A percentile compares a stretch with the other conserved stretches of the same genome.
phyloP scores from a whole-genome alignment of 2,329 filamentous ascomycete species.

The Bipolaris gigantea region DNA sequence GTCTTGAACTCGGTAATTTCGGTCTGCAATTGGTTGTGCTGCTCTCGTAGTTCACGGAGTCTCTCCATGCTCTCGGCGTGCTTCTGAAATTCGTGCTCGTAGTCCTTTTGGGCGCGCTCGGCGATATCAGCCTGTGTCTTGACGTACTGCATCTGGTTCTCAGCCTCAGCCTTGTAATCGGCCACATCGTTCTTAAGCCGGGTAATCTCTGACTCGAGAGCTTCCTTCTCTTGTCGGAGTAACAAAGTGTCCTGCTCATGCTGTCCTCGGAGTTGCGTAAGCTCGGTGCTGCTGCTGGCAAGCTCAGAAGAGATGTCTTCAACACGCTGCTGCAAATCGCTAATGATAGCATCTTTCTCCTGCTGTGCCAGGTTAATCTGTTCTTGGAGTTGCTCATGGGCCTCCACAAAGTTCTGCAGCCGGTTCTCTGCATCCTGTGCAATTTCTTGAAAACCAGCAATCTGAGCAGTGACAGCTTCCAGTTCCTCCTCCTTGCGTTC shows the following conservation, averaged over 20 bases:
- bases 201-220: conserved; percentile 75
- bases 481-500: conserved; percentile 80
- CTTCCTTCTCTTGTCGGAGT: conserved; percentile 81
- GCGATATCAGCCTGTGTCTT: conserved; percentile 93
- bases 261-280: conserved; percentile 77
- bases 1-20: conserved; percentile 73
- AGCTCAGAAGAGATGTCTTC: conserved; percentile 84
- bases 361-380: conserved; percentile 76
- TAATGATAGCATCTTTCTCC: conserved; percentile 77
- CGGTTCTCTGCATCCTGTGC: conserved; percentile 87
- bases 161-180: conserved; percentile 74
- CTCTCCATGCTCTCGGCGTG: conserved; percentile 93
- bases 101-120: conserved; percentile 88
- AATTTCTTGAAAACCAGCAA: conserved; percentile 85
- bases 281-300: conserved; percentile 76
- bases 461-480: conserved; percentile 76
- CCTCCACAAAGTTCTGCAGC: conserved; percentile 74
- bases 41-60: conserved; percentile 74
- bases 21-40: conserved; percentile 80
- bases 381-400: conserved; percentile 71
- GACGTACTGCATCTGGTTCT: conserved; percentile 87
- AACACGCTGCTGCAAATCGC: conserved; percentile 78
- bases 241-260: conserved; percentile 71
- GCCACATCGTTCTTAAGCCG: conserved; percentile 83
- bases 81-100: conserved; percentile 91